Conservation (phyloP, 176 grass and related monocot species). For the Oryza rufipogon region DNA sequence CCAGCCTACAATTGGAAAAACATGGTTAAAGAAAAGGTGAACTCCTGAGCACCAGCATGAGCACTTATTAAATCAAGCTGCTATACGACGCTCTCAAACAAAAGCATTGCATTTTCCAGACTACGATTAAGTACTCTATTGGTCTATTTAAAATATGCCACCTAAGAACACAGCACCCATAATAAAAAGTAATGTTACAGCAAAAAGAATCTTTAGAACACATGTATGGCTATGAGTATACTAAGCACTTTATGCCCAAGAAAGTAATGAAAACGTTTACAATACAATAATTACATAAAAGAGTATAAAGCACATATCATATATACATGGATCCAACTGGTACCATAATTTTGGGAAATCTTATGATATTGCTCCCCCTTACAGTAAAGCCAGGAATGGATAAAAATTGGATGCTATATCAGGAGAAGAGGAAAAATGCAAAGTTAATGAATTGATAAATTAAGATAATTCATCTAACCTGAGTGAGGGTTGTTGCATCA, state of each 20-base stretch:
- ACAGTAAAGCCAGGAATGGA: constrained; percentile 3
- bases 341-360: background rate
- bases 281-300: constrained; percentile 2
- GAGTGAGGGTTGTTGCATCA: constrained; percentile 75
- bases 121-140: background rate
- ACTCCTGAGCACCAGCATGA: background rate
- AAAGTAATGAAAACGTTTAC: background rate
- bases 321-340: background rate
- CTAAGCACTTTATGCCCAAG: background rate
- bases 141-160: constrained; percentile 21
- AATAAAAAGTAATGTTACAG: background rate
- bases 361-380: background rate
- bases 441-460: constrained; percentile 24
- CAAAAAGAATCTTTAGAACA: background rate
- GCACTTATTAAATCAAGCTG: background rate
- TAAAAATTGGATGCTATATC: background rate
- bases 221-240: background rate
- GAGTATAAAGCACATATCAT: background rate
- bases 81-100: constrained; percentile 1
- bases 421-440: background rate
- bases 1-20: constrained; percentile 53
- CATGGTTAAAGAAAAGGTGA: constrained; percentile 14
- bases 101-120: constrained; percentile 8
- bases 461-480: constrained; percentile 49
- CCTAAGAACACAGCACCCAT: background rate